A percentile compares a stretch with the other conserved stretches of the same genome.
Evolutionary conservation across 805 yeast species (phyloP).

Genomic region (Maudiozyma bulderi): DNA sequence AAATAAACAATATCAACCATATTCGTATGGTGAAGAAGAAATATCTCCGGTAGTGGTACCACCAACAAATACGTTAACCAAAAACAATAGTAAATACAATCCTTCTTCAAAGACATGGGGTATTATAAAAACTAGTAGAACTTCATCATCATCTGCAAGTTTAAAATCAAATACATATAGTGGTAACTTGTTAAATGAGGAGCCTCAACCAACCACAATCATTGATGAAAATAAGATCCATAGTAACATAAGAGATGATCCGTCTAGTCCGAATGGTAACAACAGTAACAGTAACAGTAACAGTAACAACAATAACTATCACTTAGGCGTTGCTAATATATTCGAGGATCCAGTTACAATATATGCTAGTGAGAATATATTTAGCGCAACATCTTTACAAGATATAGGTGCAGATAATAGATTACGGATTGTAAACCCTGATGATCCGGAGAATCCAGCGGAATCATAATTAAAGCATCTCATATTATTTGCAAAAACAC

Average conservation of each 20-base stretch:
- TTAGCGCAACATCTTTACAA: constrained; percentile 47
- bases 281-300: background rate
- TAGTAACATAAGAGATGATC: background rate
- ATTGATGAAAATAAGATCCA: background rate
- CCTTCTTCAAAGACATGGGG: constrained; percentile 10
- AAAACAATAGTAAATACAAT: constrained; percentile 4
- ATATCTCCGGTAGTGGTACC: constrained; percentile 20
- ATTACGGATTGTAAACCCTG: constrained; percentile 44
- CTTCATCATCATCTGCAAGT: background rate
- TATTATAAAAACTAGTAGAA: background rate
- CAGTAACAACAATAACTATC: no score
- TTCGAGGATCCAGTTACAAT: constrained; percentile 22
- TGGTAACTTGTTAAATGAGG: background rate
- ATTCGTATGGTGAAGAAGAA: constrained; percentile 28
- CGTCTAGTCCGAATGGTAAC: background rate
- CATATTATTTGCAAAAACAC: background rate
- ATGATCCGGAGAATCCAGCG: constrained; percentile 38
- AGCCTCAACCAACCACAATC: background rate
- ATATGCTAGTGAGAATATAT: constrained; percentile 36
- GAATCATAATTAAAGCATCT: background rate
- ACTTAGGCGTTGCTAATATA: background rate
- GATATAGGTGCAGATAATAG: constrained; percentile 33
- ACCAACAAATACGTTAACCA: background rate
- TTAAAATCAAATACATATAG: background rate
- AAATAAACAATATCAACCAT: constrained; percentile 28